These are phyloP conservation scores for Tolypocladium tundrense DNA, from an alignment of 2,329 filamentous ascomycete species.

Conservation along the genomic window DNA sequence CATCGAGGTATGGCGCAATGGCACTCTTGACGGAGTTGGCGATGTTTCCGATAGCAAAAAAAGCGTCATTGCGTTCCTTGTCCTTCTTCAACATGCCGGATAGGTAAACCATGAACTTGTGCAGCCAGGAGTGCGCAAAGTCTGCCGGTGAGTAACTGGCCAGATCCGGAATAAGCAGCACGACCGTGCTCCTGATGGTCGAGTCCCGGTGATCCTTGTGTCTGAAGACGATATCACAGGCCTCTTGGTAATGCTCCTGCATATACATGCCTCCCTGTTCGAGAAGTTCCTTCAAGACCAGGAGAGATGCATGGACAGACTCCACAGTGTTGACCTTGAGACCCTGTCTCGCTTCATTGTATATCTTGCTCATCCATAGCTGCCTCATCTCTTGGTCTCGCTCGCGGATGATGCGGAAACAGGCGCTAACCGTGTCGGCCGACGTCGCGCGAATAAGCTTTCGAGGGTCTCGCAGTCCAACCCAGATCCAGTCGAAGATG, in stretches of 20 bases:
- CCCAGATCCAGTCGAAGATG: constrained; percentile 94
- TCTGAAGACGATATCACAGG: constrained; percentile 84
- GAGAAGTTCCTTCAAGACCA: constrained; percentile 86
- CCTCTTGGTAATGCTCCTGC: constrained; percentile 86
- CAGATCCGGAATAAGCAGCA: constrained; percentile 82
- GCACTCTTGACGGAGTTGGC: constrained; percentile 92
- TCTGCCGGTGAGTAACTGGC: constrained; percentile 87
- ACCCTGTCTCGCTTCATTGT: constrained; percentile 71
- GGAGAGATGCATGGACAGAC: constrained; percentile 82
- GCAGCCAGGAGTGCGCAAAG: constrained; percentile 78
- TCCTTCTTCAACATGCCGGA: constrained; percentile 91
- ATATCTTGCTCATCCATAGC: constrained; percentile 84
- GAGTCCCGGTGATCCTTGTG: constrained; percentile 88
- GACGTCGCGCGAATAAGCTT: constrained; percentile 87
- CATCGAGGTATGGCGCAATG: constrained; percentile 90
- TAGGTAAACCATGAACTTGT: constrained; percentile 95
- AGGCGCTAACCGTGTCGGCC: constrained; percentile 86
- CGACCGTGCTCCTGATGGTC: constrained; percentile 80
- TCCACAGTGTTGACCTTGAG: constrained; percentile 76
- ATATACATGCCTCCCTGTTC: constrained; percentile 98
- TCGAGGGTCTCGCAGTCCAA: constrained; percentile 79
- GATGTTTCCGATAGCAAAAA: constrained; percentile 91
- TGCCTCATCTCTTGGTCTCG: constrained; percentile 82
- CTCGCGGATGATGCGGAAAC: constrained; percentile 90
- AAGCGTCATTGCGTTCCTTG: constrained; percentile 87